Conservation (phyloP, 345 rosid genomes). For the Fremontodendron californicum region DNA sequence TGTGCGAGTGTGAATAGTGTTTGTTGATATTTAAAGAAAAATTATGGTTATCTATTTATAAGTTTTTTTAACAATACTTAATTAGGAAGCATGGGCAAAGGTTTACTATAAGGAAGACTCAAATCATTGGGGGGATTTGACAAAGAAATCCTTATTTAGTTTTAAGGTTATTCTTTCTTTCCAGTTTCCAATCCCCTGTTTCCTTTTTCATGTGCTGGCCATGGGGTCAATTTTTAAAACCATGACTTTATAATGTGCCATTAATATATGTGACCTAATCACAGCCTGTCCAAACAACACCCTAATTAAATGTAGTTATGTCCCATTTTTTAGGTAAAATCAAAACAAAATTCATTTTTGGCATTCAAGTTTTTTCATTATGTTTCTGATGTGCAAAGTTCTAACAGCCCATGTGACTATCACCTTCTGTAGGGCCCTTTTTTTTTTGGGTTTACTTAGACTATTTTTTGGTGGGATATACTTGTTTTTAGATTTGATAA, state of each 20-base stretch:
- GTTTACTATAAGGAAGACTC: background rate
- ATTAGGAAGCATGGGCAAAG: background rate
- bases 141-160: background rate
- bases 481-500: no score
- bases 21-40: no score
- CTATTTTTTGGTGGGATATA: constrained; percentile 19
- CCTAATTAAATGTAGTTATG: constrained; percentile 20
- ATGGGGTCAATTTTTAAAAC: constrained; percentile 15
- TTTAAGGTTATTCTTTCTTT: background rate
- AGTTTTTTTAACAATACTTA: background rate
- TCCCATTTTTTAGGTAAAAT: constrained; percentile 9
- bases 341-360: constrained; percentile 19
- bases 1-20: no score
- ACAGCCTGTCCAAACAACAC: constrained; percentile 29
- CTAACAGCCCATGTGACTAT: constrained; percentile 39
- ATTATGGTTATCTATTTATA: background rate
- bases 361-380: constrained; percentile 14
- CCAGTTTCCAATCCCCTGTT: no score
- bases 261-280: constrained; percentile 36
- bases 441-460: background rate
- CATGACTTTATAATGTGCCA: constrained; percentile 10
- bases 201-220: background rate
- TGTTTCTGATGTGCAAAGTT: constrained; percentile 20
- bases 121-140: constrained; percentile 2
- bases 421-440: constrained; percentile 23